Evolutionary conservation across 768 basidiomycete species (phyloP), one percentile per base, ranked within the genome.

Genomic region (Phallus indusiatus): DNA sequence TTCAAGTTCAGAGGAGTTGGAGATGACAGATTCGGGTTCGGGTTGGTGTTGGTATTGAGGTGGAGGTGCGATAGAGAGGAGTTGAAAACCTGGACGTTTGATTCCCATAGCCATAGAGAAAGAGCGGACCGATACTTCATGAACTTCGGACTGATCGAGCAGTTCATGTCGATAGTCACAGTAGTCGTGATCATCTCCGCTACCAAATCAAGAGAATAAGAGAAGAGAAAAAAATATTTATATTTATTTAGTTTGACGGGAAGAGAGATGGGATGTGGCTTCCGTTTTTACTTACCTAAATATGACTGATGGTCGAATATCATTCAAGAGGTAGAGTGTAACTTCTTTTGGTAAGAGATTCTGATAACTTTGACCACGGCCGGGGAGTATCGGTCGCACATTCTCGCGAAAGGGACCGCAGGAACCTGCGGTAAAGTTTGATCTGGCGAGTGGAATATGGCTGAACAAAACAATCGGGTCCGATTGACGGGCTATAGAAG

Each of bases 101-200:
- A 98, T 81, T 36, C 90, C 91, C 84, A 93, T 90, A 2, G 86
- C 88, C 78, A 94, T 90, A 12, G 91, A 92, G 66, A 96, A 77
- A 1, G 91, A 86, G 69, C 93, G 95, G 67, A 97, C 81, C 0
- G 91, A 88, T 21, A 94, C 78, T 72, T 98, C 94, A 54, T 78
- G 79, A 11, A 82, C 74, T 36, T 70, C 70, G 22, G 68, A 64
- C 7, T 57, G 34, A 42, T 61, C 57, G 64, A 62, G 62, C 54
- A 70, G 67, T 62, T 71, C 64, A 69, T 85, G 82, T 68, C 75
- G 74, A 66, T 84, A 83, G 73, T 90, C 90, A 71, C 95, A 98
- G 63, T 94, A 92, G 66, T 97, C 95, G 68, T 96, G 94, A 67
- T 97, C 94, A 70, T 97, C 93, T 4, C 91, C 95, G 64, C 90